These are phyloP conservation scores for Coemansia sp. DNA, from an alignment of 192 early-diverging fungal species.

Conservation along the genomic window DNA sequence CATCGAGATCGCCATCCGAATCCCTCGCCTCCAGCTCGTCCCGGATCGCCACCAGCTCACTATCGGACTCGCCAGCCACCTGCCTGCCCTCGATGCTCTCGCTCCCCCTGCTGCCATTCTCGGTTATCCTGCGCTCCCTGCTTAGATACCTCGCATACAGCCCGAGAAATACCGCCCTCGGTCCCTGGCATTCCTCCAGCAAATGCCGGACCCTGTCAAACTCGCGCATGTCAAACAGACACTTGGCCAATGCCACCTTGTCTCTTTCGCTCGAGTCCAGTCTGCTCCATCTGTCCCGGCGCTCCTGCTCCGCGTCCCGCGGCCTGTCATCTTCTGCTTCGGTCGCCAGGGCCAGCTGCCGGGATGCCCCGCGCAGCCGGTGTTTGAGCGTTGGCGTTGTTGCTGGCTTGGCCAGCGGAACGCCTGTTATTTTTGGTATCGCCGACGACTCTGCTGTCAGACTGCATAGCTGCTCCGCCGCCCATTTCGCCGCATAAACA, in stretches of 20 bases:
- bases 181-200: constrained; percentile 51
- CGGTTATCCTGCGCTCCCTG: constrained; percentile 28
- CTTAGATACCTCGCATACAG: constrained; percentile 76
- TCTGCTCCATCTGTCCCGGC: constrained; percentile 9
- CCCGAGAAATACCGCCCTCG: constrained; percentile 67
- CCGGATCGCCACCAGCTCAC: constrained; percentile 30
- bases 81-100: neutral
- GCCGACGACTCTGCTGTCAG: constrained; percentile 8
- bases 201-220: constrained; percentile 61
- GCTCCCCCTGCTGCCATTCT: constrained; percentile 6
- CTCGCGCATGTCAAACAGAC: constrained; percentile 71
- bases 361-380: constrained; percentile 17
- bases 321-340: neutral
- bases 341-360: neutral
- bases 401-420: neutral
- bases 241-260: constrained; percentile 60
- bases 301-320: constrained; percentile 4
- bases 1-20: constrained; percentile 19
- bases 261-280: constrained; percentile 27
- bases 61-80: constrained; percentile 11
- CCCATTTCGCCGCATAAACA: constrained; percentile 73
- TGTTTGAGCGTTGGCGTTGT: constrained; percentile 23
- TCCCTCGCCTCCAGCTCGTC: constrained; percentile 31
- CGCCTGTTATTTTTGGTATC: neutral
- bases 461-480: constrained; percentile 51